These are phyloP conservation scores for Borovskyia barvae DNA, from an alignment of 208 protist genomes.

Conservation along the genomic window DNA sequence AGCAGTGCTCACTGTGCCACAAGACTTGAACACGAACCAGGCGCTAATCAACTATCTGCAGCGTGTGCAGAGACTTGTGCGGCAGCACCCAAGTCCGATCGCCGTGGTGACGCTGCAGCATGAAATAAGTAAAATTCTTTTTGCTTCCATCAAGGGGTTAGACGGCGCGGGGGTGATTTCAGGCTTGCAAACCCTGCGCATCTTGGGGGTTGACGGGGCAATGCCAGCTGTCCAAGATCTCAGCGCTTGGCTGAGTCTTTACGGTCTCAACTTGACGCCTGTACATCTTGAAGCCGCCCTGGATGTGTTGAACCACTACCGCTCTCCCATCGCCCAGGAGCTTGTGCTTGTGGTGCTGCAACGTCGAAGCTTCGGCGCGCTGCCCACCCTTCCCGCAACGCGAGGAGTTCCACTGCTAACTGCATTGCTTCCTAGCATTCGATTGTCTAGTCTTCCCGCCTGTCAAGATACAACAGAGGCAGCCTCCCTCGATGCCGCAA, in stretches of 20 bases:
- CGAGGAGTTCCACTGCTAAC: constrained; percentile 3
- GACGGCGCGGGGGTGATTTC: constrained; percentile 38
- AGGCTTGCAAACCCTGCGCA: constrained; percentile 37
- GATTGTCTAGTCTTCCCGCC: not conserved
- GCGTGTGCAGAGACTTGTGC: constrained; percentile 10
- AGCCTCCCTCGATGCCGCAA: not conserved
- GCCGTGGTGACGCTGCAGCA: not conserved
- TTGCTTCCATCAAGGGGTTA: constrained; percentile 33
- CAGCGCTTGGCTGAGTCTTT: constrained; percentile 35
- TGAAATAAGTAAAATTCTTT: constrained; percentile 14
- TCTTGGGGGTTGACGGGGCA: constrained; percentile 19
- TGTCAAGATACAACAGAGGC: not conserved
- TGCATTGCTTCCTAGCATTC: not conserved
- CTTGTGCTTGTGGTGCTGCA: not conserved
- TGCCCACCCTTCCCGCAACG: not conserved
- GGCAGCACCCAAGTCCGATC: not conserved
- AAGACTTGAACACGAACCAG: not conserved
- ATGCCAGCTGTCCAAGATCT: constrained; percentile 42
- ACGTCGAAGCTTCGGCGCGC: not conserved
- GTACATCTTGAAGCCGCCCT: not conserved
- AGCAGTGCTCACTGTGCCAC: not conserved
- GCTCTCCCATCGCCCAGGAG: constrained; percentile 3
- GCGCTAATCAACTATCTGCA: constrained; percentile 6
- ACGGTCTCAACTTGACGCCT: not conserved
- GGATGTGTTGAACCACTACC: constrained; percentile 12